Percentiles rank a stretch among this genome's conserved stretches.
Evolutionary conservation across 495 filamentous ascomycete species (phyloP).

Genomic region (Hyaloscypha bicolor): DNA sequence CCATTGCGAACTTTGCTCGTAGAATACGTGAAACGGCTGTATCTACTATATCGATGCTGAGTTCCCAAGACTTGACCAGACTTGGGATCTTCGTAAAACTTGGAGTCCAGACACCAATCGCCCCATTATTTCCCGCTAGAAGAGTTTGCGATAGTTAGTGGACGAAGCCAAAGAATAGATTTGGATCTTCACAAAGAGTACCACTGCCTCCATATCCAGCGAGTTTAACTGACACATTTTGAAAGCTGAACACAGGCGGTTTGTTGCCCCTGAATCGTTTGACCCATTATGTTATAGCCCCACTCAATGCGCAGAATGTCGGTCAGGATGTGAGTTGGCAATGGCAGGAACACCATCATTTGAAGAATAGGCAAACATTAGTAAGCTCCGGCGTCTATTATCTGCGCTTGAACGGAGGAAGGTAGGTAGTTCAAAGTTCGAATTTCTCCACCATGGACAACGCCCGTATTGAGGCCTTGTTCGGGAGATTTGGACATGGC

Average conservation of each 20-base stretch:
- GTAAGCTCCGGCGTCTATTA: conserved; percentile 66
- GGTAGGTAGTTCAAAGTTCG: conserved; percentile 66
- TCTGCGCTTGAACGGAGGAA: conserved; percentile 68
- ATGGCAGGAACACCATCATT: conserved; percentile 68
- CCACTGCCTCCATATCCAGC: conserved; percentile 61
- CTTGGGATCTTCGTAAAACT: conserved; percentile 66
- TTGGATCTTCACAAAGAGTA: conserved; percentile 14
- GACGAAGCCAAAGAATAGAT: too few relatives aligned
- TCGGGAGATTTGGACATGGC: conserved; percentile 56
- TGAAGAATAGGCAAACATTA: conserved; percentile 68
- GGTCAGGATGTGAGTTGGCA: conserved; percentile 60
- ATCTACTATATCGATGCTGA: conserved; percentile 58
- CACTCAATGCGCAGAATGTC: conserved; percentile 68
- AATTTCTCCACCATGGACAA: conserved; percentile 68
- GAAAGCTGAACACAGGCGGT: conserved; percentile 64
- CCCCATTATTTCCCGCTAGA: neutral
- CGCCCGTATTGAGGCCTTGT: conserved; percentile 70
- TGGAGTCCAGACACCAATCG: neutral
- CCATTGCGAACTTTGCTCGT: conserved; percentile 63
- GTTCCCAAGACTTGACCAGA: conserved; percentile 58
- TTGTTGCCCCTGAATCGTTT: conserved; percentile 63
- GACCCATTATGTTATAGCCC: conserved; percentile 65
- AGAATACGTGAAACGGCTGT: conserved; percentile 63
- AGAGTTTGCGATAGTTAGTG: neutral
- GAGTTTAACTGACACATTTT: conserved; percentile 57